Percentiles rank a stretch among this genome's conserved stretches.
phyloP scores from a whole-genome alignment of 176 grass and related monocot species.

The Carex kokanica region DNA sequence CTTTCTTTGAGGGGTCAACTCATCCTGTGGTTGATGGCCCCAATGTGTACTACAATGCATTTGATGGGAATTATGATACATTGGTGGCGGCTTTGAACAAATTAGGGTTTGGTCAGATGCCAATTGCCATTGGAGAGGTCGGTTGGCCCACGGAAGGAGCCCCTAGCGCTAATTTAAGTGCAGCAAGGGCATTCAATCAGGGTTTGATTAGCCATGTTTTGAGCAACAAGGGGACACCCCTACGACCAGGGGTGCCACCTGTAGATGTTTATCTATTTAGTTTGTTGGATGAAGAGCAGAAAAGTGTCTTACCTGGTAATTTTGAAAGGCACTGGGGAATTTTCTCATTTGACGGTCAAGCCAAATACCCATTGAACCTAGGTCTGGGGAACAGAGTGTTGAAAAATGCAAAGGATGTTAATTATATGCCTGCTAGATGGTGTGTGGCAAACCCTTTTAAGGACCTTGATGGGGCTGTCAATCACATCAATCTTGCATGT shows the following conservation, averaged over 20 bases:
- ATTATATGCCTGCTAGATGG: slow-evolving; percentile 84
- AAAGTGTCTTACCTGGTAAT: slow-evolving; percentile 67
- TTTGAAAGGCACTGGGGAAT: slow-evolving; percentile 96
- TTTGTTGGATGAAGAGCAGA: slow-evolving; percentile 85
- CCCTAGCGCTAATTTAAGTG: slow-evolving; percentile 75
- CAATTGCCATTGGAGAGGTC: slow-evolving; percentile 83
- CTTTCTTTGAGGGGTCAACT: slow-evolving; percentile 89
- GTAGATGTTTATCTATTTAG: slow-evolving; percentile 85
- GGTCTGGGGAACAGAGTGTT: slow-evolving; percentile 57
- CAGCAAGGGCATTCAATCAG: slow-evolving; percentile 85
- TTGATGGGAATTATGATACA: slow-evolving; percentile 93
- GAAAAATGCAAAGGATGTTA: slow-evolving; percentile 74
- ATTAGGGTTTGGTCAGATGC: slow-evolving; percentile 71
- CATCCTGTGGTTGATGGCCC: slow-evolving; percentile 83
- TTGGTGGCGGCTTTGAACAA: slow-evolving; percentile 71
- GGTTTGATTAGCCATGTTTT: slow-evolving; percentile 65
- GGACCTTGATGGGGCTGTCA: slow-evolving; percentile 35
- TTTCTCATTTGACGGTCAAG: slow-evolving; percentile 91
- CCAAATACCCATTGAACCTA: slow-evolving; percentile 84
- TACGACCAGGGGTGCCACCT: slow-evolving; percentile 67
- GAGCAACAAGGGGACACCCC: slow-evolving; percentile 83
- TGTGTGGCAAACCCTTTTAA: slow-evolving; percentile 59
- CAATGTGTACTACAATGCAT: slow-evolving; percentile 90
- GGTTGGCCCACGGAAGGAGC: slow-evolving; percentile 97
- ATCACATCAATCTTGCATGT: slow-evolving; percentile 86